Evolutionary conservation across 805 yeast species (phyloP), one percentile per base, ranked within the genome.

Genomic region (Nakazawaea sp.): DNA sequence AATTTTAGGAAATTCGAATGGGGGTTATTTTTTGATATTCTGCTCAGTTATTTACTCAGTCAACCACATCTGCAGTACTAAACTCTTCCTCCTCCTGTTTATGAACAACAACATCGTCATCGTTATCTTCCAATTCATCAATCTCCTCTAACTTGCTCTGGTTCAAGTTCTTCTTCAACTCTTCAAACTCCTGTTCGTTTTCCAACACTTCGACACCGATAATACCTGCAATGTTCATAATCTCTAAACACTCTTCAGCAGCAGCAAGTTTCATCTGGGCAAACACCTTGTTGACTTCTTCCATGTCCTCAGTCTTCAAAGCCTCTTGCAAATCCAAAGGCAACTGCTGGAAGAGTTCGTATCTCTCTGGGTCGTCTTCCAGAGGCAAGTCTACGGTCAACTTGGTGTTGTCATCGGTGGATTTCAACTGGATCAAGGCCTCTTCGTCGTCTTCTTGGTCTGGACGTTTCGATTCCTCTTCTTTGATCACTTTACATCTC

Each of bases 341-440:
- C 37, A 84, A 60, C 39, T 70, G 59, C 15, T 71, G 58, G 55
- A 88, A 84, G 4, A 70, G 59, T 38, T 73, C 72, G 52, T 71
- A 79, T 16, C 56, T 61, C 3, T 70, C 67, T 4, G 70, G 59
- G 3, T 72, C 68, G n/a, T 71, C 72, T 36, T 61, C 59, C 9
- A 18, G 3, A 5, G 96, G 96, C 12, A 85, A 60, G 41, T 68
- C 71, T 11, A 90, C 86, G 33, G 75, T 68, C 30, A 90, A 66
- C 56, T 81, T 79, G 2, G 88, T 75, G 41, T 78, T 70, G 29
- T 92, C 95, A 58, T 90, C 97, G 41, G 89, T 70, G 0, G 96
- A 77, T 52, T 84, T 84, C 53, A 90, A 67, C 61, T 90, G 98
- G 46, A 90, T 88, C 43, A 81, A 78, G 40, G 80, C 90, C 35